phyloP scores from a whole-genome alignment of 1,139 yeast genomes.

The Saccharomycopsis hybrid region DNA sequence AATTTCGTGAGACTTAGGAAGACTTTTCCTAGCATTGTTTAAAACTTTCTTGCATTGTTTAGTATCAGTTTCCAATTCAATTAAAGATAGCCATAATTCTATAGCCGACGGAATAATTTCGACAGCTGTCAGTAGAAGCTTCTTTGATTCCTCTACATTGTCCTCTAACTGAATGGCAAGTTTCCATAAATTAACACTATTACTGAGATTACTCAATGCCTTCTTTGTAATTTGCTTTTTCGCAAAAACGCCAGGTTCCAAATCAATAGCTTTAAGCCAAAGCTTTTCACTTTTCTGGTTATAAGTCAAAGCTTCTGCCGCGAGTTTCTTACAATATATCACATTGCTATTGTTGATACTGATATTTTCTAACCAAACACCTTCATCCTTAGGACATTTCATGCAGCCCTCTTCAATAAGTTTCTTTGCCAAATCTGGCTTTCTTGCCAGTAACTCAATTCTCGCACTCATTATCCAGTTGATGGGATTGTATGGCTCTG shows the following conservation, averaged over 20 bases:
- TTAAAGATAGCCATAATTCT: conserved; percentile 56
- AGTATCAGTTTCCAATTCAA: conserved; percentile 37
- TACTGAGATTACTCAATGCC: conserved; percentile 50
- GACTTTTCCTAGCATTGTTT: conserved; percentile 51
- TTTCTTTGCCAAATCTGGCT: conserved; percentile 49
- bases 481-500: conserved; percentile 67
- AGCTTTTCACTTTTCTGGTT: conserved; percentile 51
- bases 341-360: conserved; percentile 51
- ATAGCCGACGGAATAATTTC: conserved; percentile 61
- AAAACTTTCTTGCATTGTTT: conserved; percentile 47
- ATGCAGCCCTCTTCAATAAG: conserved; percentile 69
- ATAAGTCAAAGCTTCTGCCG: conserved; percentile 58
- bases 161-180: conserved; percentile 43
- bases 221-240: conserved; percentile 55
- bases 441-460: conserved; percentile 62
- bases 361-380: conserved; percentile 77
- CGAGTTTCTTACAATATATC: conserved; percentile 45
- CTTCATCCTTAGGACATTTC: conserved; percentile 59
- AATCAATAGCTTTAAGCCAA: conserved; percentile 66
- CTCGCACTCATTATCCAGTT: conserved; percentile 90
- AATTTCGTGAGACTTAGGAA: conserved; percentile 47
- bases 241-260: conserved; percentile 52
- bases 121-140: conserved; percentile 59
- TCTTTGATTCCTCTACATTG: conserved; percentile 41
- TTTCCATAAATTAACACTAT: conserved; percentile 46